A percentile compares a stretch with the other conserved stretches of the same genome.
Evolutionary conservation across 371 early-diverging fungal genomes (phyloP).

Genomic region (Syncephalastrum contaminatum): DNA sequence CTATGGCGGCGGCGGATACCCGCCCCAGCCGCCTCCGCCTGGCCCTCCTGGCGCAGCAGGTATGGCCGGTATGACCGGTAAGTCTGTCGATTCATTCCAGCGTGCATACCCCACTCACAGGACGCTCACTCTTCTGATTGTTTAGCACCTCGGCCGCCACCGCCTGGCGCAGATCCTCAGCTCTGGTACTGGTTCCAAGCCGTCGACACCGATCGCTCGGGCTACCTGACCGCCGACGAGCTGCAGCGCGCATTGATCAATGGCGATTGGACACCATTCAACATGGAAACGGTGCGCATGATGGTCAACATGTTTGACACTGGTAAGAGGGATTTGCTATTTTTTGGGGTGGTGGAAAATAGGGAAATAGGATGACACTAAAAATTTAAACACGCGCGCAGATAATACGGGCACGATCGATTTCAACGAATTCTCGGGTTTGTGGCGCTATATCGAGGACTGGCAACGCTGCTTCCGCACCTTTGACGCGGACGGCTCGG

Average conservation of each 20-base stretch:
- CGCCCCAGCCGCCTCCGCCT: slow-evolving; percentile 12
- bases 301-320: slow-evolving; percentile 76
- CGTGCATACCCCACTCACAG: neutral
- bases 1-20: slow-evolving; percentile 11
- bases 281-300: slow-evolving; percentile 59
- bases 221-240: slow-evolving; percentile 51
- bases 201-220: slow-evolving; percentile 62
- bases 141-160: slow-evolving; percentile 17
- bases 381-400: slow-evolving; percentile 7
- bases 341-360: no score
- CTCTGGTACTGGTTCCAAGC: slow-evolving; percentile 74
- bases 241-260: slow-evolving; percentile 63
- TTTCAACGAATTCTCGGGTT: slow-evolving; percentile 80
- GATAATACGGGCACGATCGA: slow-evolving; percentile 67
- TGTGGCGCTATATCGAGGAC: slow-evolving; percentile 72
- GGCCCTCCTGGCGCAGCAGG: slow-evolving; percentile 7
- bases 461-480: slow-evolving; percentile 79
- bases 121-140: neutral
- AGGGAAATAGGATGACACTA: neutral
- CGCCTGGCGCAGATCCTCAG: slow-evolving; percentile 51
- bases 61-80: slow-evolving; percentile 10
- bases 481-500: slow-evolving; percentile 80
- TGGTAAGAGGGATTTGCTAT: slow-evolving; percentile 27
- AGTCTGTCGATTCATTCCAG: slow-evolving; percentile 7
- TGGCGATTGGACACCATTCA: slow-evolving; percentile 67